Percentiles rank a stretch among this genome's conserved stretches.
phyloP scores from a whole-genome alignment of 768 basidiomycete genomes.

The Leccinum obscurum region DNA sequence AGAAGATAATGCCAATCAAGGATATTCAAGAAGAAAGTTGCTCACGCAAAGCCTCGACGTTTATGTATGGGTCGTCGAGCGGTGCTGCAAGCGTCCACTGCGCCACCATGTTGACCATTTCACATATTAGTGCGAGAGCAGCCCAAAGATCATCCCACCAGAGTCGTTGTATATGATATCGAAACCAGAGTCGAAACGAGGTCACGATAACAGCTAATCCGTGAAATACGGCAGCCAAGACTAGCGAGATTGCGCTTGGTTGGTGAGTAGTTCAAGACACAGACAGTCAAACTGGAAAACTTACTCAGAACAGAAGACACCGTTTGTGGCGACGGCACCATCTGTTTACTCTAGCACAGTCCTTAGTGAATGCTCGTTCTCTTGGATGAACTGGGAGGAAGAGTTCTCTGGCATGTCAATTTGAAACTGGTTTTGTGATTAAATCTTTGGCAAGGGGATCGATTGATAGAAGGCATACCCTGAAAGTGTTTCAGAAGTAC shows the following conservation, averaged over 20 bases:
- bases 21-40: background rate
- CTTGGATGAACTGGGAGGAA: background rate
- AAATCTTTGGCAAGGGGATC: background rate
- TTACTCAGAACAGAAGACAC: slow-evolving; percentile 22
- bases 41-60: slow-evolving; percentile 15
- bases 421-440: background rate
- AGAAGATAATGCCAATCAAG: background rate
- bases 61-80: slow-evolving; percentile 25
- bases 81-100: slow-evolving; percentile 23
- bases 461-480: slow-evolving; percentile 1
- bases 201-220: slow-evolving; percentile 20
- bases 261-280: background rate
- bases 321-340: slow-evolving; percentile 14
- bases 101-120: slow-evolving; percentile 9
- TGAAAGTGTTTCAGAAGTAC: slow-evolving; percentile 5
- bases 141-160: slow-evolving; percentile 35
- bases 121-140: slow-evolving; percentile 14
- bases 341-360: background rate
- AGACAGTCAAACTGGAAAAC: background rate
- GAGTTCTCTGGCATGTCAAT: background rate
- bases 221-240: slow-evolving; percentile 23
- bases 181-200: slow-evolving; percentile 29
- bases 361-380: background rate
- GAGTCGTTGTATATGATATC: slow-evolving; percentile 20
- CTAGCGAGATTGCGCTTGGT: slow-evolving; percentile 6